Base-by-base conservation (phyloP, 768 basidiomycete species). In the Polyporus arcularius region DNA sequence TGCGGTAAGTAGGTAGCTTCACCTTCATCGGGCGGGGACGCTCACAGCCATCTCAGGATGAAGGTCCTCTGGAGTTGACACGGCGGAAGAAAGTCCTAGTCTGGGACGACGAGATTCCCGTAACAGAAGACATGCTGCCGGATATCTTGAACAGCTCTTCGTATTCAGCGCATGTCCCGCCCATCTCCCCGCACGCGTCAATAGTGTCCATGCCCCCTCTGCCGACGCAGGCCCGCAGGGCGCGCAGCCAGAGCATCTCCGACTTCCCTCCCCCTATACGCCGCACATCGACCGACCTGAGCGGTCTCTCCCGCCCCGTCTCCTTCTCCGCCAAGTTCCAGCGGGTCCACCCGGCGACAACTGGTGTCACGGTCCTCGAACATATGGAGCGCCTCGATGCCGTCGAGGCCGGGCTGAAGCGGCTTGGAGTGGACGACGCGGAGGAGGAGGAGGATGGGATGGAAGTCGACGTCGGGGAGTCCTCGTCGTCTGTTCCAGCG, bases 261-360 rank as follows among this genome's bases (percentile, higher is more conserved):
- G 87, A 89, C 49, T 94, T 92, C 73, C 90, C 90, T 21, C 61
- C 89, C 40, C 87, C 87, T 7, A 82, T 85, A 55, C 82, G 84
- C 31, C 79, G 87, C 45, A 80, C 80, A 43, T 87, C 87, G 38
- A 84, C 85, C 12, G 85, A 89, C 68, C 77, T 80, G 31, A 78
- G 83, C 7, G 89, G 88, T 50, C 78, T 80, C 28, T 80, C 85
- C 18, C 82, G 92, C 38, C 92, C 92, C 0, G 88, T 94, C 14
- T 89, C 91, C 4, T 92, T 94, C 71, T 85, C 87, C 12, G 83
- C 87, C n/a, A 93, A 92, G 74, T 90, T 90, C 73, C 85, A 89
- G 69, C 83, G 86, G 50, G 87, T 93, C 38, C 89, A 92, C 69
- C 91, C 91, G 48, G 90, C 89, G 40, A 92, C 91, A 31, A 94